phyloP scores from a whole-genome alignment of 2,329 filamentous ascomycete species.

The Davidsoniella australis region DNA sequence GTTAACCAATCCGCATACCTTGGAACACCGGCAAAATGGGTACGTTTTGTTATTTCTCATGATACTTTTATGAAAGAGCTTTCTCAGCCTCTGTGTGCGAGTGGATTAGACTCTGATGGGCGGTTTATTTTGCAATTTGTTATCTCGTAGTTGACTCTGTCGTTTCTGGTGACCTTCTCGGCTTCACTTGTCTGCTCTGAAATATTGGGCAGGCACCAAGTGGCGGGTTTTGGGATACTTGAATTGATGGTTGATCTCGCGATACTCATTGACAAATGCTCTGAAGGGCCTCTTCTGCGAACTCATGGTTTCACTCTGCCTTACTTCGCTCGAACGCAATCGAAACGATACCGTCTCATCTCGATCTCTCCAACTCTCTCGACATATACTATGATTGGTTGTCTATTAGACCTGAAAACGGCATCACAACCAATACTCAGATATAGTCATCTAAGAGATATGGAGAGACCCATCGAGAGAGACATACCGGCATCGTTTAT shows the following conservation, averaged over 20 bases:
- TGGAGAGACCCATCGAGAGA: no score
- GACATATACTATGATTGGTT: constrained; percentile 13
- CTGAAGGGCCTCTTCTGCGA: constrained; percentile 10
- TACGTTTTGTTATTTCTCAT: constrained; percentile 11
- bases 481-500: background rate
- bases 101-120: constrained; percentile 22
- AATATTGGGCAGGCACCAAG: background rate
- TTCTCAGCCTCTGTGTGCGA: constrained; percentile 32
- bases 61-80: constrained; percentile 12
- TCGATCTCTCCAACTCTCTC: constrained; percentile 8
- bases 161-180: background rate
- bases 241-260: background rate
- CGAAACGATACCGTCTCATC: constrained; percentile 2
- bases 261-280: background rate
- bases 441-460: no score
- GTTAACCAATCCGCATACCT: constrained; percentile 11
- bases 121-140: no score
- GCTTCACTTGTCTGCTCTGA: background rate
- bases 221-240: background rate
- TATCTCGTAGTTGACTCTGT: background rate
- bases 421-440: no score
- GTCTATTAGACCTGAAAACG: background rate
- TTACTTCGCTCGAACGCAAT: constrained; percentile 2
- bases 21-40: constrained; percentile 13
- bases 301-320: constrained; percentile 10